Conservation (phyloP, 2,329 filamentous ascomycete genomes). For the Calonectria naviculata region DNA sequence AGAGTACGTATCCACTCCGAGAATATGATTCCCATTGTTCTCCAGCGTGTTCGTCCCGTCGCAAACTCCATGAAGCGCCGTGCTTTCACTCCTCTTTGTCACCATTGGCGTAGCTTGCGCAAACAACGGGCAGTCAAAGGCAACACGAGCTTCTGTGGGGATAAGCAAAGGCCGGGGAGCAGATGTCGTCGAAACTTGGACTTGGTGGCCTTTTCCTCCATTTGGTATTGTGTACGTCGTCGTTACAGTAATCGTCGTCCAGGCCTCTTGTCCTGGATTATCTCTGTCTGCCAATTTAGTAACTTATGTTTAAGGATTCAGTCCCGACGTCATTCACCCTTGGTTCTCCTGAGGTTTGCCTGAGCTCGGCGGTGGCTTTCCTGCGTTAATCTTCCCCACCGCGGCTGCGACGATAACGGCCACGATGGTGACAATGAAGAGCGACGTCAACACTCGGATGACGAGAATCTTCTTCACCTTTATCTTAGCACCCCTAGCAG, state of each 20-base stretch:
- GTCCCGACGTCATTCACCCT: neutral
- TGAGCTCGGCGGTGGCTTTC: neutral
- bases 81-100: neutral
- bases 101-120: neutral
- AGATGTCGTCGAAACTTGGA: constrained; percentile 13
- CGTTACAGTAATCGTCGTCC: constrained; percentile 13
- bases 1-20: constrained; percentile 3
- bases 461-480: constrained; percentile 28
- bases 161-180: constrained; percentile 2
- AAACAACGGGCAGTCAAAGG: constrained; percentile 13
- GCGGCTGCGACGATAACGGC: constrained; percentile 38
- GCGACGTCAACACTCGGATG: constrained; percentile 33
- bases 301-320: neutral
- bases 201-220: neutral
- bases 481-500: neutral
- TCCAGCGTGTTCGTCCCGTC: neutral
- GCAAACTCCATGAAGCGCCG: neutral
- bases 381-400: constrained; percentile 30
- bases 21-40: neutral
- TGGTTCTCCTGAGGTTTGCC: neutral
- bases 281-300: neutral
- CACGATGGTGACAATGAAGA: constrained; percentile 38
- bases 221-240: neutral
- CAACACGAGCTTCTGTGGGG: constrained; percentile 11
- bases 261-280: neutral